Evolutionary conservation across 2,329 filamentous ascomycete species (phyloP), one percentile per base, ranked within the genome.

Genomic region (Trichoderma sp.): DNA sequence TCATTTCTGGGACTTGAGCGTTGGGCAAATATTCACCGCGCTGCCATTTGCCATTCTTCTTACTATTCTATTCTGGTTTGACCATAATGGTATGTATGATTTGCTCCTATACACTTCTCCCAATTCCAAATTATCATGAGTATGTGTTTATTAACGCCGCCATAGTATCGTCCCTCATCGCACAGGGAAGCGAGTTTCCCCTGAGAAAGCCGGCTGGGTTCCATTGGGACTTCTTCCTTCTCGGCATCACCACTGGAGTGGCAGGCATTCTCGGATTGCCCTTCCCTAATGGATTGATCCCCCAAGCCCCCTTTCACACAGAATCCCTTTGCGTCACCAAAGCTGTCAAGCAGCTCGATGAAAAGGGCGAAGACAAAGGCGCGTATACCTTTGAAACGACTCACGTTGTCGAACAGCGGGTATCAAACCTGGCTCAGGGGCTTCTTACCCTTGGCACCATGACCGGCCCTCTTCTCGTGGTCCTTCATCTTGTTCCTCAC

Each of bases 21-120:
- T 91, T 6, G 85, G 84, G 0, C 90, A 96, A 68, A 84, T 96
- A 7, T 97, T 97, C 76, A 83, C 94, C 54, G 93, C 94, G 1
- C 86, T 96, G n/a, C 94, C 94, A 0, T 97, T 97, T 80, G 93
- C 92, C 0, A 76, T 96, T 39, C 82, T 97, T 1, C 83, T 97
- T 18, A 97, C 93, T 0, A 89, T 96, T 26, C 81, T 97, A 5
- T 97, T 97, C 77, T 96, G 91, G 82, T 96, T 96, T 77, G 93
- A 96, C 75, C 93, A 96, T 76, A 96, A 96, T 73, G 90, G 90
- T 92, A 81, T 70, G 39, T n/a, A n/a, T n/a, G n/a, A n/a, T 2
- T 2, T 51, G 3, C 21, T 21, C 54, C 24, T n/a, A 43, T 43
- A 10, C 39, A n/a, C 37, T 18, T 28, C 21, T 28, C n/a, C 18